Percentiles rank a stretch among this genome's conserved stretches.
phyloP scores from a whole-genome alignment of 2,329 filamentous ascomycete species.

The Ophiocordyceps australis region DNA sequence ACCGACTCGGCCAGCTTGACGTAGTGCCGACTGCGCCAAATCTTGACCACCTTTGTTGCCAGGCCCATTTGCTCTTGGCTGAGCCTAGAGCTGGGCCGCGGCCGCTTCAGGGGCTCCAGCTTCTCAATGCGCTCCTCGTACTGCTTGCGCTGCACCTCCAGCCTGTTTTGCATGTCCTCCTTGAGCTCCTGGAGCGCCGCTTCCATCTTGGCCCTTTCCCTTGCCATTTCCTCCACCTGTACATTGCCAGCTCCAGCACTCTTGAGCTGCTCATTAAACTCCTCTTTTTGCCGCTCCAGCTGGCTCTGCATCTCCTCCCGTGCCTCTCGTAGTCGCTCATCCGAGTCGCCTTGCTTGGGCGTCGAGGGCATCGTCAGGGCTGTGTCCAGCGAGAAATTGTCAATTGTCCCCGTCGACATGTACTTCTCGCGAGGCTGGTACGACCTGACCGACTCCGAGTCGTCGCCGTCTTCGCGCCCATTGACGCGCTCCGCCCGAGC shows the following conservation, averaged over 20 bases:
- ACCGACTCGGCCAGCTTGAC: constrained; percentile 89
- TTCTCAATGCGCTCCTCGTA: constrained; percentile 75
- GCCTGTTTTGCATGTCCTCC: constrained; percentile 72
- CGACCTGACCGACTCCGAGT: constrained; percentile 75
- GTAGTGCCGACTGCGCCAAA: constrained; percentile 74
- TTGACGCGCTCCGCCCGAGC: constrained; percentile 61
- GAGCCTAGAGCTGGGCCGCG: constrained; percentile 43
- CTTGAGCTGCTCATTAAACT: constrained; percentile 63
- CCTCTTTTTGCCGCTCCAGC: constrained; percentile 68
- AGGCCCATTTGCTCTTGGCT: constrained; percentile 54
- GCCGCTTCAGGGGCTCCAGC: constrained; percentile 45
- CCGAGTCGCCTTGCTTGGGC: constrained; percentile 59
- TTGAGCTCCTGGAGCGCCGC: constrained; percentile 61
- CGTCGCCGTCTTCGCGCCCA: constrained; percentile 65
- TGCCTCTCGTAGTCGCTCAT: constrained; percentile 55
- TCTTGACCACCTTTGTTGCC: constrained; percentile 46
- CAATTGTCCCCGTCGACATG: constrained; percentile 81
- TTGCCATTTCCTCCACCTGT: constrained; percentile 68
- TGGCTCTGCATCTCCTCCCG: constrained; percentile 72
- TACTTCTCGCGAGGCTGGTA: constrained; percentile 89
- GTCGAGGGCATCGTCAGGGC: constrained; percentile 88
- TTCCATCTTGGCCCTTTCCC: constrained; percentile 75
- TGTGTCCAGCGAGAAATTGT: constrained; percentile 93
- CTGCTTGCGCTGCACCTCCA: constrained; percentile 65
- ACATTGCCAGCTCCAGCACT: constrained; percentile 55